phyloP scores from a whole-genome alignment of 805 yeast genomes.

The Candida patagonica region DNA sequence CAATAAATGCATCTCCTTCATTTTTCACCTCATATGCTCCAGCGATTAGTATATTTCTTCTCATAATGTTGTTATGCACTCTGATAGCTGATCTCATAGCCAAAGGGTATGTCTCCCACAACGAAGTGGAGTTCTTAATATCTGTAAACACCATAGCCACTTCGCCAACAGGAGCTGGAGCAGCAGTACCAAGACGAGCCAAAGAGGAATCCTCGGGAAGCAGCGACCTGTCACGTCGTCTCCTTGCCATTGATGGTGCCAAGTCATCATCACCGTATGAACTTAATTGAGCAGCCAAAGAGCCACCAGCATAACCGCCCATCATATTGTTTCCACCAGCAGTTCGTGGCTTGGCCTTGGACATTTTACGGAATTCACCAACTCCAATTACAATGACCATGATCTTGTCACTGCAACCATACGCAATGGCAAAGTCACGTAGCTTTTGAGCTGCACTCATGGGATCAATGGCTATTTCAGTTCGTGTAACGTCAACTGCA shows the following conservation, averaged over 20 bases:
- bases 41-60: conserved; percentile 80
- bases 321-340: conserved; percentile 6
- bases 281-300: background rate
- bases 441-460: conserved; percentile 87
- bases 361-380: conserved; percentile 18
- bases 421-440: conserved; percentile 89
- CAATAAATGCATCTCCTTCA: conserved; percentile 99
- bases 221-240: conserved; percentile 42
- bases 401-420: conserved; percentile 73
- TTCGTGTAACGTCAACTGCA: conserved; percentile 84
- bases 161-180: conserved; percentile 90
- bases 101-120: conserved; percentile 89
- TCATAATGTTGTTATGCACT: conserved; percentile 88
- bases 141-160: conserved; percentile 96
- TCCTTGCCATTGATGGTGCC: conserved; percentile 25
- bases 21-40: conserved; percentile 99
- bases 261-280: conserved; percentile 22
- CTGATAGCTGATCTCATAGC: conserved; percentile 97
- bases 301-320: conserved; percentile 4
- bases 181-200: conserved; percentile 73
- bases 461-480: conserved; percentile 57
- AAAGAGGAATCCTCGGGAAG: conserved; percentile 65
- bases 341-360: conserved; percentile 8
- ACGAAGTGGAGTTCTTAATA: conserved; percentile 82
- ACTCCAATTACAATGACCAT: conserved; percentile 71